phyloP scores from a whole-genome alignment of 1,139 yeast species.

The Suhomyces atakaporum region DNA sequence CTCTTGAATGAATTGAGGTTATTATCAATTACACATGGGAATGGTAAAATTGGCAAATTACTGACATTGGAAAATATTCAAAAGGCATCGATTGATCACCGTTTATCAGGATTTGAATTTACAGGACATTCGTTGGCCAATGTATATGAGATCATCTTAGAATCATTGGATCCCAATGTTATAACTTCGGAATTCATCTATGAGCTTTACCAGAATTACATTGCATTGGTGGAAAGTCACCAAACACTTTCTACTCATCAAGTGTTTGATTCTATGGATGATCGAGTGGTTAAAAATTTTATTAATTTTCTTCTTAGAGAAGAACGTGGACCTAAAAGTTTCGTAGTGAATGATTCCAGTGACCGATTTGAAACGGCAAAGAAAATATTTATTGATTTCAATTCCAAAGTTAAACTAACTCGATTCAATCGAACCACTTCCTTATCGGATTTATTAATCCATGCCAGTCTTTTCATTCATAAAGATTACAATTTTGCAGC shows the following conservation, averaged over 20 bases:
- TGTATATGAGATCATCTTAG: conserved; percentile 30
- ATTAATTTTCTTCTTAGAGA: conserved; percentile 31
- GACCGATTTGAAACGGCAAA: conserved; percentile 35
- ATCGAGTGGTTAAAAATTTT: conserved; percentile 32
- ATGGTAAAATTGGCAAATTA: conserved; percentile 18
- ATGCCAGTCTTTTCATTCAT: conserved; percentile 31
- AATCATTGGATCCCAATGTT: conserved; percentile 18
- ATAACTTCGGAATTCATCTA: conserved; percentile 21
- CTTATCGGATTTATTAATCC: conserved; percentile 34
- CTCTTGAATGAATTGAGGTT: conserved; percentile 30
- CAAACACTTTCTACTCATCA: too few species aligned
- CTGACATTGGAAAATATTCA: conserved; percentile 17
- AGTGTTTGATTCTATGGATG: conserved; percentile 19
- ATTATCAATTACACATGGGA: conserved; percentile 25
- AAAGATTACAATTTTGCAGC: conserved; percentile 41
- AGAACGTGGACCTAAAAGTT: conserved; percentile 22
- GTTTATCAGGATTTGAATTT: conserved; percentile 28
- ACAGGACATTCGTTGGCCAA: conserved; percentile 26
- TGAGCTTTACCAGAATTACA: conserved; percentile 26
- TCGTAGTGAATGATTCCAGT: conserved; percentile 21
- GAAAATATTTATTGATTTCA: conserved; percentile 27
- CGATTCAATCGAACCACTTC: conserved; percentile 22
- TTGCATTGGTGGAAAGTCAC: too few species aligned
- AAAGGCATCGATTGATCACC: conserved; percentile 35
- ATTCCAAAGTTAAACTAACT: conserved; percentile 17